A percentile compares a stretch with the other conserved stretches of the same genome.
phyloP scores from a whole-genome alignment of 2,329 filamentous ascomycete genomes.

The Lasiodiplodia hormozganensis region DNA sequence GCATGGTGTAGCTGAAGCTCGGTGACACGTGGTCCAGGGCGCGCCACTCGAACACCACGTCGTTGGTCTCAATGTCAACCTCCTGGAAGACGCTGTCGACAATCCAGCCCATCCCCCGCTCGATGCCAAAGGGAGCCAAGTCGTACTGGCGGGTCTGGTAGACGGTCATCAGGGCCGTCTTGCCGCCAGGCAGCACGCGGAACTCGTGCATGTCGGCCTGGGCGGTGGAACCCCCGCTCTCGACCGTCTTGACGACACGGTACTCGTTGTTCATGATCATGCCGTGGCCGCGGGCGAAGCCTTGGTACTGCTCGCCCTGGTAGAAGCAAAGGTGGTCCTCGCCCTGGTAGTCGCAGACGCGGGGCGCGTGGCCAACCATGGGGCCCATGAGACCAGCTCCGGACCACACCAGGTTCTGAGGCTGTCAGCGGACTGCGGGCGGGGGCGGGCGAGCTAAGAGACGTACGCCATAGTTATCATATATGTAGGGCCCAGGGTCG shows the following conservation, averaged over 20 bases:
- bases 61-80: constrained; percentile 61
- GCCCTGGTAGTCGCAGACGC: constrained; percentile 57
- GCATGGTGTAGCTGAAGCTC: constrained; percentile 55
- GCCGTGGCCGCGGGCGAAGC: constrained; percentile 59
- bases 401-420: constrained; percentile 53
- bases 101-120: constrained; percentile 57
- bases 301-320: constrained; percentile 59
- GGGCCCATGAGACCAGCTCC: constrained; percentile 60
- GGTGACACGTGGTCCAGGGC: constrained; percentile 64
- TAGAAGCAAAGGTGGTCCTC: constrained; percentile 60
- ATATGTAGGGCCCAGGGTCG: constrained; percentile 60
- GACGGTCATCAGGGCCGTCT: constrained; percentile 46
- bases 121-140: constrained; percentile 50
- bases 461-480: constrained; percentile 56
- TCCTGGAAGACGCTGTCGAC: constrained; percentile 62
- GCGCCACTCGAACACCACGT: constrained; percentile 66
- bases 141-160: constrained; percentile 53
- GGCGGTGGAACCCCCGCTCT: constrained; percentile 46
- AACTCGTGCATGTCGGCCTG: constrained; percentile 63
- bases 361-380: constrained; percentile 56
- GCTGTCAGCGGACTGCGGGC: background rate
- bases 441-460: background rate
- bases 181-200: constrained; percentile 54
- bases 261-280: constrained; percentile 61
- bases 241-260: constrained; percentile 56